phyloP scores from a whole-genome alignment of 2,329 filamentous ascomycete species.

The Hyphodiscus sp. region DNA sequence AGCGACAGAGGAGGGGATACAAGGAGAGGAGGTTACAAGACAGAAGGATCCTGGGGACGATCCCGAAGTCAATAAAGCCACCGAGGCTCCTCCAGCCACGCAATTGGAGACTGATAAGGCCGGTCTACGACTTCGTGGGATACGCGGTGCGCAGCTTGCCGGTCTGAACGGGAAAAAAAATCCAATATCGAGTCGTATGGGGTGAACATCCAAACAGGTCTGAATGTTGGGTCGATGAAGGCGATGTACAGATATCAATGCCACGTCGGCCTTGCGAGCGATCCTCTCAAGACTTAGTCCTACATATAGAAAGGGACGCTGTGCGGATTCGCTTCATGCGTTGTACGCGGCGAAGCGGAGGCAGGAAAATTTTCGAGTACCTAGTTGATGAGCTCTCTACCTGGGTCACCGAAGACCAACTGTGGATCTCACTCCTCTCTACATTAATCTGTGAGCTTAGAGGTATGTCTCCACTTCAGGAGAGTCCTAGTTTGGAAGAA shows the following conservation, averaged over 20 bases:
- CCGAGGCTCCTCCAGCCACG: slow-evolving; percentile 10
- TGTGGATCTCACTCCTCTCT: slow-evolving; percentile 19
- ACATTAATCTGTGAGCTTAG: slow-evolving; percentile 10
- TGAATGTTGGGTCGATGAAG: slow-evolving; percentile 19
- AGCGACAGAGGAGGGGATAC: slow-evolving; percentile 12
- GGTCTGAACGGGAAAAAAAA: slow-evolving; percentile 8
- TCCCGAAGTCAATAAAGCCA: too few species aligned
- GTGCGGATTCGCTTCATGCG: slow-evolving; percentile 16
- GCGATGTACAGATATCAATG: slow-evolving; percentile 16
- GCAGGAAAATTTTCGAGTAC: slow-evolving; percentile 21
- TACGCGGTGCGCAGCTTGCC: neutral
- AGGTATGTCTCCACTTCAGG: slow-evolving; percentile 7
- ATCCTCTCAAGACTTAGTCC: slow-evolving; percentile 15
- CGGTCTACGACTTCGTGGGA: slow-evolving; percentile 13
- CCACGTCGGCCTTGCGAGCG: slow-evolving; percentile 5
- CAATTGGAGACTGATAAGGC: slow-evolving; percentile 2
- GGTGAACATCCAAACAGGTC: slow-evolving; percentile 16
- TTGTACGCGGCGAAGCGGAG: slow-evolving; percentile 8
- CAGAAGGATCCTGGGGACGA: slow-evolving; percentile 10
- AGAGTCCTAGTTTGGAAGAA: too few species aligned
- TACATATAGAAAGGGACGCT: slow-evolving; percentile 3
- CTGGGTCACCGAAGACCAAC: slow-evolving; percentile 17
- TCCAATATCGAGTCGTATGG: slow-evolving; percentile 13
- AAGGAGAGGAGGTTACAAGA: slow-evolving; percentile 4
- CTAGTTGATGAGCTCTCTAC: slow-evolving; percentile 8